Percentiles rank a stretch among this genome's conserved stretches.
Conservation (phyloP, 1,284 basidiomycete genomes). For the Bondarzewia mesenterica region DNA sequence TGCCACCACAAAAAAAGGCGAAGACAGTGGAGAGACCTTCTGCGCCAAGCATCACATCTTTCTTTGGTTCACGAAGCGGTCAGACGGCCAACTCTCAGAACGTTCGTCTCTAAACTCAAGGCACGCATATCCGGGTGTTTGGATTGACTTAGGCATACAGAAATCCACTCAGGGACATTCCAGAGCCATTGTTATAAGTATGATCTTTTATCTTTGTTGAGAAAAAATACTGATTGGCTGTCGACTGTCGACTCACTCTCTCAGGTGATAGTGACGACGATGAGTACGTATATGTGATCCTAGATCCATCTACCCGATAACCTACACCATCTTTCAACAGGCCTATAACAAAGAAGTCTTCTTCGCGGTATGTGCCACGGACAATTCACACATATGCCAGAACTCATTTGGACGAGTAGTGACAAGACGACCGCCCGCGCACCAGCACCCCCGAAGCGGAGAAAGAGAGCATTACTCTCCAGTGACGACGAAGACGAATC, state of each 20-base stretch:
- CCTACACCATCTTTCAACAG: background rate
- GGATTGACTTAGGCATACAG: background rate
- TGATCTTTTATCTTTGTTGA: background rate
- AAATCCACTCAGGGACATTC: background rate
- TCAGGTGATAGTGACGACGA: background rate
- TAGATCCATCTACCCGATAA: background rate
- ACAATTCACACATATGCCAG: background rate
- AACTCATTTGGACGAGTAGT: background rate
- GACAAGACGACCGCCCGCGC: no score
- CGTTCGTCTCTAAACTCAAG: background rate
- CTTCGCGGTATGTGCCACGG: background rate
- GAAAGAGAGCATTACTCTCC: slow-evolving; percentile 21
- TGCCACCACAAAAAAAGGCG: no score
- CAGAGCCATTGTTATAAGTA: background rate
- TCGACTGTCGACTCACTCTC: background rate
- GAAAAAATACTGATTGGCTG: background rate
- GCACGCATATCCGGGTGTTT: background rate
- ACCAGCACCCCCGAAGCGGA: slow-evolving; percentile 22
- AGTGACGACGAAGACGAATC: slow-evolving; percentile 29
- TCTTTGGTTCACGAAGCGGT: background rate
- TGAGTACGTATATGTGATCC: background rate
- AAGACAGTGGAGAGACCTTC: no score
- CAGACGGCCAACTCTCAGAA: background rate
- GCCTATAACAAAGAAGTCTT: background rate
- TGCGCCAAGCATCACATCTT: background rate